Percentiles rank a stretch among this genome's conserved stretches.
These are phyloP conservation scores for Yamadazyma atlantica DNA, from an alignment of 1,139 yeast species.

Conservation along the genomic window DNA sequence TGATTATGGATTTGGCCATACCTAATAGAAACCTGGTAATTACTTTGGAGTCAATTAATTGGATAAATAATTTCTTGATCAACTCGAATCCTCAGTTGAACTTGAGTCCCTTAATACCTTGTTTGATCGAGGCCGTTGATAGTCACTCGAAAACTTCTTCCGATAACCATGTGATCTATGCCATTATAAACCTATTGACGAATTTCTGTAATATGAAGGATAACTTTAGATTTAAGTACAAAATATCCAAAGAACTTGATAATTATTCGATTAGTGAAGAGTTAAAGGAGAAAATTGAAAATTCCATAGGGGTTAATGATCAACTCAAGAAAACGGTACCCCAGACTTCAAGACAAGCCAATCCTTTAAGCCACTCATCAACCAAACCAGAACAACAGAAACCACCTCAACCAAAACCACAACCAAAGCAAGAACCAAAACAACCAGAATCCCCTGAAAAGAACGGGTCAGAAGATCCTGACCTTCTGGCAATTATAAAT, in stretches of 20 bases:
- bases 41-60: slow-evolving; percentile 39
- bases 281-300: slow-evolving; percentile 28
- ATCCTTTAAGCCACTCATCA: no score
- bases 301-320: slow-evolving; percentile 23
- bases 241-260: slow-evolving; percentile 49
- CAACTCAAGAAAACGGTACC: no score
- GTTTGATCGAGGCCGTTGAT: slow-evolving; percentile 18
- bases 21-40: slow-evolving; percentile 38
- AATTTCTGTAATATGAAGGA: slow-evolving; percentile 29
- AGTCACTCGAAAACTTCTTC: not conserved
- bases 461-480: slow-evolving; percentile 12
- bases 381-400: no score
- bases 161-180: slow-evolving; percentile 14
- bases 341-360: no score
- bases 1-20: slow-evolving; percentile 53
- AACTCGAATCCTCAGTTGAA: slow-evolving; percentile 35
- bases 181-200: slow-evolving; percentile 22
- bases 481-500: slow-evolving; percentile 16
- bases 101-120: slow-evolving; percentile 27
- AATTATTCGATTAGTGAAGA: slow-evolving; percentile 33
- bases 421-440: not conserved
- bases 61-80: slow-evolving; percentile 33
- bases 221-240: slow-evolving; percentile 35
- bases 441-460: not conserved
- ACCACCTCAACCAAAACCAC: not conserved